Evolutionary conservation across 768 basidiomycete species (phyloP).

Genomic region (Leccinum subgranulosum): DNA sequence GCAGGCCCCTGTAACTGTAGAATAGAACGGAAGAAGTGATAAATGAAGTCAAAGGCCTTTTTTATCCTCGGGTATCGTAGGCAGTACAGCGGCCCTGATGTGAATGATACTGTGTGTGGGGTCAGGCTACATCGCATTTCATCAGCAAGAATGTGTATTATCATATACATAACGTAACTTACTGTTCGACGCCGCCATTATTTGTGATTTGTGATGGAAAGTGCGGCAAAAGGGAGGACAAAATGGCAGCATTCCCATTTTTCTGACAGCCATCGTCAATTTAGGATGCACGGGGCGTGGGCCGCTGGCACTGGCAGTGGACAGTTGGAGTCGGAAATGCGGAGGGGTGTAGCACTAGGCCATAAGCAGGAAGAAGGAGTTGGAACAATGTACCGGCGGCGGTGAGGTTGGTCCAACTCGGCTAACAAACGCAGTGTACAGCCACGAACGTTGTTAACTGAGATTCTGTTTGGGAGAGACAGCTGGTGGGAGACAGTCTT

Average conservation of each 20-base stretch:
- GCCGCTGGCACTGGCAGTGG: not conserved
- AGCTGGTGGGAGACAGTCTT: not conserved
- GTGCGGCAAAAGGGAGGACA: not conserved
- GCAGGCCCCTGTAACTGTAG: not conserved
- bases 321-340: not conserved
- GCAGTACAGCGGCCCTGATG: too few species aligned
- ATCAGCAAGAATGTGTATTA: not conserved
- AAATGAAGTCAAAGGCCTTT: not conserved
- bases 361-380: too few species aligned
- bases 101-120: too few species aligned
- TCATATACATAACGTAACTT: not conserved
- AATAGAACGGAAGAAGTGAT: not conserved
- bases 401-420: too few species aligned
- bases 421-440: not conserved
- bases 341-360: too few species aligned
- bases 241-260: not conserved
- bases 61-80: not conserved
- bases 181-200: not conserved
- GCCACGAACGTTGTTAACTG: not conserved
- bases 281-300: not conserved
- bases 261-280: not conserved
- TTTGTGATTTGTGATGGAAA: not conserved
- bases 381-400: too few species aligned
- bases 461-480: not conserved
- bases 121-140: not conserved